These are phyloP conservation scores for barley (Hordeum vulgare) DNA, from an alignment of 176 grass and related monocot species.

Conservation along the genomic window DNA sequence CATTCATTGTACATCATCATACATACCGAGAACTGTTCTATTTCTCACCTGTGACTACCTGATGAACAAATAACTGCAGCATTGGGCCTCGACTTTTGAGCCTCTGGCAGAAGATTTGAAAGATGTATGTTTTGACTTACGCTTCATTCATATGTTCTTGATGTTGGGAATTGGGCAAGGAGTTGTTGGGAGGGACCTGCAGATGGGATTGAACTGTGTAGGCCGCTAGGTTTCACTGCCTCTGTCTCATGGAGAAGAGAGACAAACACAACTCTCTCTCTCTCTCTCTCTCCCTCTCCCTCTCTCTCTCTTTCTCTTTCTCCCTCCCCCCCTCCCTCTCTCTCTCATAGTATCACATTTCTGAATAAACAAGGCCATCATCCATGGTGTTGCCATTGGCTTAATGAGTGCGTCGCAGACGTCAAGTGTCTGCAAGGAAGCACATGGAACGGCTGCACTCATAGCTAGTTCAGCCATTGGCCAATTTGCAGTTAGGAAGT, in stretches of 20 bases:
- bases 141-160: not conserved
- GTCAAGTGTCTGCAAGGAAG: constrained; percentile 25
- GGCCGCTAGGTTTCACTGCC: constrained; percentile 19
- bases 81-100: constrained; percentile 28
- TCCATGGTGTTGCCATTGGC: constrained; percentile 13
- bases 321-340: too few species aligned
- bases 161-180: constrained; percentile 38
- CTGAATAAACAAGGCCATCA: not conserved
- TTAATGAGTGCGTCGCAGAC: not conserved
- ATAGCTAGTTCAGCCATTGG: constrained; percentile 14
- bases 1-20: constrained; percentile 3
- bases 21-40: not conserved
- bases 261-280: not conserved
- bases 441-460: constrained; percentile 27
- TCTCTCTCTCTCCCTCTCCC: not conserved
- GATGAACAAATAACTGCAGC: constrained; percentile 27
- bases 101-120: constrained; percentile 36
- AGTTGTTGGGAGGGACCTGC: constrained; percentile 29
- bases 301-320: not conserved
- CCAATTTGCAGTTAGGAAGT: constrained; percentile 4
- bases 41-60: not conserved
- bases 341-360: too few species aligned
- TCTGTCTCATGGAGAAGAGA: constrained; percentile 12
- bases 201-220: constrained; percentile 38
- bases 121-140: constrained; percentile 38